Evolutionary conservation across 352 stramenopile genomes (phyloP).

Genomic region (Pythium insidiosum): DNA sequence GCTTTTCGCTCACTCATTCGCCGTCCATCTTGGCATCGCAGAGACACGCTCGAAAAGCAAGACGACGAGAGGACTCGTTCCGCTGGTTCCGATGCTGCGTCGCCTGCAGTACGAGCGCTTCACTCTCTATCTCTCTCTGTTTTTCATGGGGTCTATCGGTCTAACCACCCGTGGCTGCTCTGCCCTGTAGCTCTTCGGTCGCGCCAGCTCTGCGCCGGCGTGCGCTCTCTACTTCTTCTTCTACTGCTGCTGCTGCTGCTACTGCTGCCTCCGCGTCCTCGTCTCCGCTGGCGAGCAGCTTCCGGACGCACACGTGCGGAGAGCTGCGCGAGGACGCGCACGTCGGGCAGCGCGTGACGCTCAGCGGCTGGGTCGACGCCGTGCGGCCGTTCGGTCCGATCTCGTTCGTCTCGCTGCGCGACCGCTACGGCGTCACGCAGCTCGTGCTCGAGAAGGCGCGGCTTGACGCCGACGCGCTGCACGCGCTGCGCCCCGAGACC

Average conservation of each 20-base stretch:
- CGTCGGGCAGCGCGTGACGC: slow-evolving; percentile 40
- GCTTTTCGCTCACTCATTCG: background rate
- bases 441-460: slow-evolving; percentile 67
- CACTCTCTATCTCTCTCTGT: no score
- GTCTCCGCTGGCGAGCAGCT: no score
- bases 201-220: background rate
- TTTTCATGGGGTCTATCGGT: no score
- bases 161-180: no score
- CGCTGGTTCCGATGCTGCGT: no score
- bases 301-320: slow-evolving; percentile 69
- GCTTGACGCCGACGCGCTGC: slow-evolving; percentile 82
- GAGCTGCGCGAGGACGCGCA: slow-evolving; percentile 44
- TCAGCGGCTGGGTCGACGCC: slow-evolving; percentile 79
- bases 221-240: background rate
- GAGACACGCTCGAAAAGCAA: no score
- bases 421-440: slow-evolving; percentile 74
- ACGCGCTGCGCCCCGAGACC: slow-evolving; percentile 52
- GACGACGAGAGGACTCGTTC: no score
- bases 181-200: no score
- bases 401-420: slow-evolving; percentile 75
- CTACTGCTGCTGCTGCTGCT: slow-evolving; percentile 9
- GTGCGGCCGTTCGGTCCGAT: slow-evolving; percentile 70
- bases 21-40: no score
- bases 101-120: no score
- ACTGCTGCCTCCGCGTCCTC: slow-evolving; percentile 16